A percentile compares a stretch with the other conserved stretches of the same genome.
Conservation (phyloP, 2,329 filamentous ascomycete species). For the Capronia americana region DNA sequence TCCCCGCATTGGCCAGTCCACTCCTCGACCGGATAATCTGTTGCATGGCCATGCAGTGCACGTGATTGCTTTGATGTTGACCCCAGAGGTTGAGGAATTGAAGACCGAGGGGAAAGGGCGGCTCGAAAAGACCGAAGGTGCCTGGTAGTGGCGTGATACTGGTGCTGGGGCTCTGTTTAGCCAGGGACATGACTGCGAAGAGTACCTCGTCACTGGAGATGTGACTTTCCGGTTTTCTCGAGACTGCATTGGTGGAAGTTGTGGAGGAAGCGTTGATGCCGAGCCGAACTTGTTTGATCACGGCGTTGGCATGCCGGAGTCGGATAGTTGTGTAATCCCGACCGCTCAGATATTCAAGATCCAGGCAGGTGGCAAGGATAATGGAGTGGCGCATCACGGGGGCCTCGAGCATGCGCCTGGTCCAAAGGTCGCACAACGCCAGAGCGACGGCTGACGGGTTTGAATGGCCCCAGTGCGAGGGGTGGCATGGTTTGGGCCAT, state of each 20-base stretch:
- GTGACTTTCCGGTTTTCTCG: not conserved
- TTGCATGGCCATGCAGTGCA: conserved; percentile 3
- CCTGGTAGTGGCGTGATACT: not conserved
- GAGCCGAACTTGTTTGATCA: not conserved
- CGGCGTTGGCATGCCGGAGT: conserved; percentile 1
- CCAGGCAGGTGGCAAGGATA: conserved; percentile 3
- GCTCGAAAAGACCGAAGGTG: not conserved
- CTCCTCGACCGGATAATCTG: not conserved
- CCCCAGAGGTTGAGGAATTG: conserved; percentile 11
- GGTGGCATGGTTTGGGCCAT: not conserved
- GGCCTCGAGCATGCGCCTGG: not conserved
- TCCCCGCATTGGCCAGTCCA: not conserved
- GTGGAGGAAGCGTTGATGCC: not conserved
- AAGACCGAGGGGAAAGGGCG: not conserved
- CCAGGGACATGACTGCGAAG: conserved; percentile 5
- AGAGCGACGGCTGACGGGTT: not conserved
- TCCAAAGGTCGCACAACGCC: not conserved
- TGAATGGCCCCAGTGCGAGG: not conserved
- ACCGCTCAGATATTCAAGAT: conserved; percentile 5
- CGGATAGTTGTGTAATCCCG: conserved; percentile 5
- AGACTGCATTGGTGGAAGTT: not conserved
- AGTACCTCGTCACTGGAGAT: not conserved
- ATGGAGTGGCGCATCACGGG: conserved; percentile 1
- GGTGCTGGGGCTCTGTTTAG: not conserved
- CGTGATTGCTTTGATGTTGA: conserved; percentile 1